Conservation (phyloP, 768 basidiomycete genomes). For the Grammothele lineata region DNA sequence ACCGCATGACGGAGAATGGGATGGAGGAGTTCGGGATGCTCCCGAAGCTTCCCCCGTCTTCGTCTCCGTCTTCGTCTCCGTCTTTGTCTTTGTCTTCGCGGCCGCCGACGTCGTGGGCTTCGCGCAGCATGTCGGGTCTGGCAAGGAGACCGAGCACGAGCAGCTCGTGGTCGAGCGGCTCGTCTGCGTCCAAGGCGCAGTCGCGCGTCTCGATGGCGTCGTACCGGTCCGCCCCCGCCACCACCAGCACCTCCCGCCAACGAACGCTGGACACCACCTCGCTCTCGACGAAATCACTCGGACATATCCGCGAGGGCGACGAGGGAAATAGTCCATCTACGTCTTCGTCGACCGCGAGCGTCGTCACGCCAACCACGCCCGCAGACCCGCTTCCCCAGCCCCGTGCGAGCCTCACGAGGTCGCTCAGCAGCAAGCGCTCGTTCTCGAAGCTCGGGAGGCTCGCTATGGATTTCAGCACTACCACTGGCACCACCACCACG, state of each 20-base stretch:
- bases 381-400: constrained; percentile 7
- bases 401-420: neutral
- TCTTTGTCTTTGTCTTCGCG: constrained; percentile 1
- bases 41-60: neutral
- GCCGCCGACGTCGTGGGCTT: constrained; percentile 23
- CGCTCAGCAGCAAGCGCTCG: constrained; percentile 4
- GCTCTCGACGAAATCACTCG: constrained; percentile 6
- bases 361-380: constrained; percentile 20
- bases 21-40: constrained; percentile 12
- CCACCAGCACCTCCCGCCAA: constrained; percentile 3
- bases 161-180: constrained; percentile 12
- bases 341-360: constrained; percentile 19
- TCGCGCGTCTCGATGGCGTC: constrained; percentile 16
- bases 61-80: too few species aligned
- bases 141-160: constrained; percentile 10
- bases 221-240: constrained; percentile 13
- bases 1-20: constrained; percentile 8
- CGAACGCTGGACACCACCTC: constrained; percentile 5
- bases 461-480: too few species aligned
- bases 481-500: constrained; percentile 1
- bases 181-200: constrained; percentile 5
- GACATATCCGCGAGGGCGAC: constrained; percentile 19
- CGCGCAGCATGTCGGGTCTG: neutral
- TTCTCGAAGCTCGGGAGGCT: constrained; percentile 8
- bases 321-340: constrained; percentile 3